Conservation (phyloP, 75 land plant genomes). For the Cupressus sempervirens region DNA sequence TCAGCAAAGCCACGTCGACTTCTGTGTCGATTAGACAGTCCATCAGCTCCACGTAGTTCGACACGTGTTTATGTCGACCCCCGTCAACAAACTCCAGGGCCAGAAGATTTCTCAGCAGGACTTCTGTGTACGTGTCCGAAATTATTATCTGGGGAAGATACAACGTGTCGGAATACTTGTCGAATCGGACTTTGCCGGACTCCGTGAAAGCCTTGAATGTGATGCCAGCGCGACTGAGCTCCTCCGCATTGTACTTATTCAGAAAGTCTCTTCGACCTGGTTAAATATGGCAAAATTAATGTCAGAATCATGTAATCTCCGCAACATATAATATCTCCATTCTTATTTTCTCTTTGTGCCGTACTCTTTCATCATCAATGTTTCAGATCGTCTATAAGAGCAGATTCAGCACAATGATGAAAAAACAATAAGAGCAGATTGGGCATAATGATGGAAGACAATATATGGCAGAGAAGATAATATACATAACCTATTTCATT, state of each 20-base stretch:
- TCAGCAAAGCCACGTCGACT: background rate
- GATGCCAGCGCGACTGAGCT: background rate
- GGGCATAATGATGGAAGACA: no score
- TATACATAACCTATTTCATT: no score
- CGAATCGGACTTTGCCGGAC: background rate
- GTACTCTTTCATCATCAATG: no score
- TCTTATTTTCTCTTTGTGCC: no score
- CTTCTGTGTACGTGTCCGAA: background rate
- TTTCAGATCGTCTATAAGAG: no score
- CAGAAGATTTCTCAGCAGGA: background rate
- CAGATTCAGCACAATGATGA: no score
- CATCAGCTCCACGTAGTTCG: background rate
- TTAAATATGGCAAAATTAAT: no score
- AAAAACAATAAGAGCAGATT: no score
- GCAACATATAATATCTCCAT: no score
- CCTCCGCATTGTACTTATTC: background rate
- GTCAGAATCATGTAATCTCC: no score
- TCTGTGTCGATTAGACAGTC: constrained; percentile 3
- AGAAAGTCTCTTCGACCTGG: background rate
- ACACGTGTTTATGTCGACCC: background rate
- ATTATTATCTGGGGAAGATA: background rate
- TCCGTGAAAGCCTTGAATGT: background rate
- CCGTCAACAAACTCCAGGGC: background rate
- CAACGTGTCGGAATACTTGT: background rate
- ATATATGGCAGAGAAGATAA: no score